These are phyloP conservation scores for Fusarium circinatum DNA, from an alignment of 2,329 filamentous ascomycete species.

Conservation along the genomic window DNA sequence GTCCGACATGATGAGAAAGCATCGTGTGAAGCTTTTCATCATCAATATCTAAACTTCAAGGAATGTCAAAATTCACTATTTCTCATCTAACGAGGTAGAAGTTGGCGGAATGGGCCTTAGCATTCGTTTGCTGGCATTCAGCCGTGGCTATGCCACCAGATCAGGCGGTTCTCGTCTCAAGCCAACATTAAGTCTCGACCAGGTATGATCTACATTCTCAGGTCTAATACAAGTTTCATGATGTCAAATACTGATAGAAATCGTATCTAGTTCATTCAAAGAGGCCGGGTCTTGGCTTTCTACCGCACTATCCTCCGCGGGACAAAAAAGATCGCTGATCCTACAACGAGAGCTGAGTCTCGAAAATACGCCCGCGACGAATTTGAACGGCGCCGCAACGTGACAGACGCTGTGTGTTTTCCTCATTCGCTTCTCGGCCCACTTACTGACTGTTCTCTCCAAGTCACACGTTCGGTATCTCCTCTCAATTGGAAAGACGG, in stretches of 20 bases:
- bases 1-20: conserved; percentile 19
- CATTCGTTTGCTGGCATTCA: conserved; percentile 42
- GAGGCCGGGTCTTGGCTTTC: conserved; percentile 63
- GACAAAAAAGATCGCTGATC: conserved; percentile 62
- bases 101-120: conserved; percentile 43
- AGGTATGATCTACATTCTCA: conserved; percentile 54
- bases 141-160: conserved; percentile 51
- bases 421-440: not conserved
- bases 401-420: conserved; percentile 65
- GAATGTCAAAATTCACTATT: conserved; percentile 14
- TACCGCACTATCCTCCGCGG: conserved; percentile 68
- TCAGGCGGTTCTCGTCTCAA: conserved; percentile 45
- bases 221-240: not conserved
- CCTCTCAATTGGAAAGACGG: conserved; percentile 71
- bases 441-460: conserved; percentile 7
- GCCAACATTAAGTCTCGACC: conserved; percentile 64
- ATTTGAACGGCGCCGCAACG: conserved; percentile 67
- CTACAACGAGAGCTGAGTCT: conserved; percentile 64
- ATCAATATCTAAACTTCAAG: conserved; percentile 2
- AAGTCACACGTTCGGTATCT: conserved; percentile 71
- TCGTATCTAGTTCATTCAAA: conserved; percentile 65
- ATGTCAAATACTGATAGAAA: conserved; percentile 15
- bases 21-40: conserved; percentile 34
- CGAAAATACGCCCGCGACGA: conserved; percentile 67
- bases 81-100: conserved; percentile 30